These are phyloP conservation scores for Phytophthora quininea DNA, from an alignment of 352 stramenopile genomes.

Conservation along the genomic window DNA sequence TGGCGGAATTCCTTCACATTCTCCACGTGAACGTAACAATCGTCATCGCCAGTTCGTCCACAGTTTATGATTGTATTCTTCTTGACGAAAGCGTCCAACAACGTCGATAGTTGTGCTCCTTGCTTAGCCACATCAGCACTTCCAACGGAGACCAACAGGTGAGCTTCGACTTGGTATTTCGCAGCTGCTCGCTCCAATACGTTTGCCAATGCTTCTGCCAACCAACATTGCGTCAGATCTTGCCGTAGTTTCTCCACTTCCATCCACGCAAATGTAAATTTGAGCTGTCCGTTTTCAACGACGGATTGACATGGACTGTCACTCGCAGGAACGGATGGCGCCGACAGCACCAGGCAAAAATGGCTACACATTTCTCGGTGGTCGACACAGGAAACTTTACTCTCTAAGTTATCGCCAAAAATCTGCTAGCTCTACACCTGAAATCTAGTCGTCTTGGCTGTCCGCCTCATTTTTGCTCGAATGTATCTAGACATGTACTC, in stretches of 20 bases:
- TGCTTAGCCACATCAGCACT: conserved; percentile 7
- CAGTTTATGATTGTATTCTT: not conserved
- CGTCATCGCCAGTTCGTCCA: not conserved
- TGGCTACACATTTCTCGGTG: conserved; percentile 22
- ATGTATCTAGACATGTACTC: conserved; percentile 90
- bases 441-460: not conserved
- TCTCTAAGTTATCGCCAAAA: not conserved
- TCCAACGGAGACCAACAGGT: conserved; percentile 35
- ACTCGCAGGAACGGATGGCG: conserved; percentile 28
- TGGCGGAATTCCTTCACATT: conserved; percentile 12
- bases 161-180: conserved; percentile 1
- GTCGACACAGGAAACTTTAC: not conserved
- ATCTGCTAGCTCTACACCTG: not conserved
- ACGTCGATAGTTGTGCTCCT: conserved; percentile 15
- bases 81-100: conserved; percentile 27
- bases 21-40: conserved; percentile 14
- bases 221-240: conserved; percentile 50
- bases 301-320: conserved; percentile 17
- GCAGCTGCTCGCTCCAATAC: conserved; percentile 33
- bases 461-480: conserved; percentile 63
- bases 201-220: conserved; percentile 42
- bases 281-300: conserved; percentile 14
- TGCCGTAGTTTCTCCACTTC: conserved; percentile 25
- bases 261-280: conserved; percentile 17
- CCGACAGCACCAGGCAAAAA: conserved; percentile 15